Base-by-base conservation (phyloP, 129 eudicot species). In the Helianthus tuberosus region DNA sequence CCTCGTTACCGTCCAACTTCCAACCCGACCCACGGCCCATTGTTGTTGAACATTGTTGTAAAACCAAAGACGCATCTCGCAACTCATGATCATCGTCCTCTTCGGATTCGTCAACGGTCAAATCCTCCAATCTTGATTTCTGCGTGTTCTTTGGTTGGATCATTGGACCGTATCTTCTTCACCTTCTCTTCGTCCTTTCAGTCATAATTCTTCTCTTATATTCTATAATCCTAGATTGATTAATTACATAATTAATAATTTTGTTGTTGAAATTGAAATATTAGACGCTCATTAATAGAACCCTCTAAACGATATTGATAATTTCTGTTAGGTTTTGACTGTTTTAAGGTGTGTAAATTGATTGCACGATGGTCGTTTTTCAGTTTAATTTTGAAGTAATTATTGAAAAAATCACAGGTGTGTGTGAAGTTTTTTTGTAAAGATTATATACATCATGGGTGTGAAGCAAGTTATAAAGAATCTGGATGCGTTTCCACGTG, bases 401-500 rank as follows among this genome's bases (percentile, higher is more conserved):
- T 55, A 5, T 29, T 23, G 1, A 43, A 27, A 38, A 15, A 49
- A 14, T 36, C 20, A 14, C 53, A 80, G 84, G 84, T 74, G 76
- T 61, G 27, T 17, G 51, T 12, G 65, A 61, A 58, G 32, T 23
- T 54, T 75, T 50, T 53, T 73, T 55, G 49, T 79, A 41, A 43
- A 46, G 20, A 75, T 47, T 17, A 16, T 5, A 54, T 43, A 72
- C 36, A 64, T 15, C 15, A 92, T 92, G 97, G 97, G 96, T 58
- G 83, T 94, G 68, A 91, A 79, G 80, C 97, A 94, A 85, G 89
- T 89, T 13, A 43, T 94, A 17, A 91, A 79, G 76, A 91, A 77
- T 59, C 69, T 94, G 58, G 99, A 94, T 76, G 99, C 99, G 11
- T 94, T 94, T 81, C 97, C 97, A 36, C 97, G 96, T 39, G 91